Evolutionary conservation across 2,329 filamentous ascomycete species (phyloP), one percentile per base, ranked within the genome.

Genomic region (Dothistroma pini): DNA sequence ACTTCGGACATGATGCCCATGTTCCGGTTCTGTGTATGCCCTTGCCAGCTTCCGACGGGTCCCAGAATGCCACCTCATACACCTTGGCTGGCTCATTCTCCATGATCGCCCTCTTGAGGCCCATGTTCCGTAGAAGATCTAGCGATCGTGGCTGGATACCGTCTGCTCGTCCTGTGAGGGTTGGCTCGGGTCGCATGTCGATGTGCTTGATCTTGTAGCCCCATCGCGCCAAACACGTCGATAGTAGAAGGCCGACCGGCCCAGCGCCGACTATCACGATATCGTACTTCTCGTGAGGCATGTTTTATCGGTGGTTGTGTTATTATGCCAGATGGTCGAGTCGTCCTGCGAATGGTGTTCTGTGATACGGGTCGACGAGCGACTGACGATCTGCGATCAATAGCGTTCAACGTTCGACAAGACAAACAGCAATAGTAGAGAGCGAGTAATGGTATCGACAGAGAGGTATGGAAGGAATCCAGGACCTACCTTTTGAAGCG

Each of bases 181-280:
- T 96, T 16, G 92, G 92, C 71, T 93, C 89, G 1, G 91, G 82
- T 61, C 92, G 84, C 77, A 96, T 96, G 78, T 96, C 93, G 72
- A 96, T 91, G 77, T 96, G 91, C 81, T 93, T 96, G 76, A 97
- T 91, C 75, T 86, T 91, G 81, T 96, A 97, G 21, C 93, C 93
- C 91, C 92, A 96, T 79, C 92, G 84, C 63, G 91, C 90, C 63
- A 97, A 84, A 73, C 90, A 93, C 32, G 92, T 92, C 9, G 91
- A 95, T 25, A 96, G 83, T 78, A 96, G 87, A 60, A 96, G 84
- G 58, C 93, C 93, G 47, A 93, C 91, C 4, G 93, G 93, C 16
- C 93, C 93, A 59, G 93, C 93, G 66, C 93, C 93, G 58, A 96
- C 83, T 67, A 96, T 92, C 68, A 96, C 91, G 55, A 84, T 83